These are phyloP conservation scores for Calonectria hongkongensis DNA, from an alignment of 2,329 filamentous ascomycete genomes.

Conservation along the genomic window DNA sequence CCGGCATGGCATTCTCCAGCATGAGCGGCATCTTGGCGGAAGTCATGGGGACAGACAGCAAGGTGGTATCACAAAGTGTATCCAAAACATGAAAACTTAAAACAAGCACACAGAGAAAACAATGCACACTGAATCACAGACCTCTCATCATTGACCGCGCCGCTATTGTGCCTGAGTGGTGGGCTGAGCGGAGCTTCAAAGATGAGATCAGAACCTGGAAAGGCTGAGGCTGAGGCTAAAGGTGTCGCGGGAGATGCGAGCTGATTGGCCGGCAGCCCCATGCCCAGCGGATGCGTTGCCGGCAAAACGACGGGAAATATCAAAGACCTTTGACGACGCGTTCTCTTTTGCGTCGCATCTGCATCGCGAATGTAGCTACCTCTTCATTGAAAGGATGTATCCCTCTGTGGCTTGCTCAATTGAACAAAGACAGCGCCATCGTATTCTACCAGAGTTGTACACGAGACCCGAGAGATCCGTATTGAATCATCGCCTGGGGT, in stretches of 20 bases:
- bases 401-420: not conserved
- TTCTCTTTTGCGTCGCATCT: constrained; percentile 21
- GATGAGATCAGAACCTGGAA: constrained; percentile 41
- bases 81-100: constrained; percentile 41
- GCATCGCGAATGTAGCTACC: not conserved
- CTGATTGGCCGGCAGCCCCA: constrained; percentile 43
- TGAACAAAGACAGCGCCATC: not conserved
- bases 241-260: constrained; percentile 21
- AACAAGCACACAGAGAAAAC: constrained; percentile 40
- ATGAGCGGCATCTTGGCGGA: constrained; percentile 66
- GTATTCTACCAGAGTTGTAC: not conserved
- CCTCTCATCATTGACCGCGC: constrained; percentile 41
- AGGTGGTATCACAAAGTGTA: constrained; percentile 45
- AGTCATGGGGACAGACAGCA: constrained; percentile 56
- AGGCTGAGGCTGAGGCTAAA: constrained; percentile 53
- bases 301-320: constrained; percentile 49
- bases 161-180: constrained; percentile 32
- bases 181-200: constrained; percentile 41
- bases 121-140: constrained; percentile 37
- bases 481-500: not conserved
- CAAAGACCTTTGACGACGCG: constrained; percentile 32
- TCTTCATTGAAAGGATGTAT: not conserved
- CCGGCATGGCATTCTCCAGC: constrained; percentile 66
- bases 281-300: constrained; percentile 43
- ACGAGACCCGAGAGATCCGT: not conserved